Base-by-base conservation (phyloP, 2,329 filamentous ascomycete species). In the Sarocladium strictum region DNA sequence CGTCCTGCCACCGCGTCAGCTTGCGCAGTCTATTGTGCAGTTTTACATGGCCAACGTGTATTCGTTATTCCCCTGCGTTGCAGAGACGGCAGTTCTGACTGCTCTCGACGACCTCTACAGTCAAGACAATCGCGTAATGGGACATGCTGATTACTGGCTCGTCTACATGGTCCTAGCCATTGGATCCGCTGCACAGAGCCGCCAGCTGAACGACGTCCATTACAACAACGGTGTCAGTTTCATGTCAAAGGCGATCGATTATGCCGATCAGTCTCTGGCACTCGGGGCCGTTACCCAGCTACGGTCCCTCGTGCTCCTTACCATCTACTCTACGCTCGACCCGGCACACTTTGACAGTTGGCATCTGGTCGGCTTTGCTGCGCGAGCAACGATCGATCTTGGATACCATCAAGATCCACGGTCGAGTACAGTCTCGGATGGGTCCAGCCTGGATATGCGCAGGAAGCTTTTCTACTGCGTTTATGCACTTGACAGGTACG, bases 361-460 rank as follows among this genome's bases (percentile, higher is more conserved):
- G 92, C 92, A 94, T 59, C 72, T 97, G 58, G 89, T 97, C 55
- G 94, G 93, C 6, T 92, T 94, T 66, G 92, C 93, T 6, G 89
- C 89, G 38, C 84, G 93, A 56, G 89, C 91, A 5, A 85, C 93
- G 64, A 81, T 97, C 21, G 94, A 99, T 71, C 74, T 97, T 27
- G 94, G 94, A 7, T 85, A 95, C 56, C 94, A 97, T 68, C 93
- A 97, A 70, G 93, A 97, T 61, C 90, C 91, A 2, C 86, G 89
- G 1, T 78, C 81, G 55, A 85, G 87, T 58, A 79, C 87, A 15
- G 73, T 83, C 26, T 79, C 85, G 11, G 84, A 90, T 55, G 86
- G 84, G 60, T 74, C 81, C 2, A 82, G 84, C 45, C 73, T 96
- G 12, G 89, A 96, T 61, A 76, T 90, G 57, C 83, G 93, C 53